These are phyloP conservation scores for Kandelia obovata DNA, from an alignment of 345 rosid species.

Conservation along the genomic window DNA sequence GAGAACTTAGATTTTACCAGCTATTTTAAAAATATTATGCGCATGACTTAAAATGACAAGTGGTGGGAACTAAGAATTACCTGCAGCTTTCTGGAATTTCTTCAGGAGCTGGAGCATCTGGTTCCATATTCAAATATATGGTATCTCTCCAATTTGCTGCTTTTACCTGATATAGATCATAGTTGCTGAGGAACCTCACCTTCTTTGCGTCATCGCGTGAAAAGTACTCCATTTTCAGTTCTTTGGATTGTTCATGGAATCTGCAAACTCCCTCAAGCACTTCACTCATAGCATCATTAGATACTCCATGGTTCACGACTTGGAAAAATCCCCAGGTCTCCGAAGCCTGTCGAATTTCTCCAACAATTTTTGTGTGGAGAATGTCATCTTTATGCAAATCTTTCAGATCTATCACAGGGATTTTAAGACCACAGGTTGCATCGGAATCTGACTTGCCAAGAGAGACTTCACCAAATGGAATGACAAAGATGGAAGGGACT, in stretches of 20 bases:
- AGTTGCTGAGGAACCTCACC: conserved; percentile 21
- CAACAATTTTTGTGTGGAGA: neutral
- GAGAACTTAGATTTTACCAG: no score
- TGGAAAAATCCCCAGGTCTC: conserved; percentile 15
- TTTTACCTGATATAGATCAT: conserved; percentile 12
- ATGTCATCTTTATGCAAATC: neutral
- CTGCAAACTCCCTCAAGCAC: conserved; percentile 13
- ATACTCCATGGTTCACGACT: conserved; percentile 25
- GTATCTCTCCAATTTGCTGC: conserved; percentile 37
- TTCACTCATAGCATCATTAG: neutral
- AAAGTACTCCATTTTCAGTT: conserved; percentile 17
- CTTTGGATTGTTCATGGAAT: conserved; percentile 24
- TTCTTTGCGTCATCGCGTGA: conserved; percentile 10
- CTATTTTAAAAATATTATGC: no score
- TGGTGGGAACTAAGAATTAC: neutral
- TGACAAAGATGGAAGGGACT: conserved; percentile 7
- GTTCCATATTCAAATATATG: conserved; percentile 11
- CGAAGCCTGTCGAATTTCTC: neutral
- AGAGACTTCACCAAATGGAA: neutral
- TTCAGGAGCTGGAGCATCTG: conserved; percentile 13
- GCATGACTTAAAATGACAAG: no score
- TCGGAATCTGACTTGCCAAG: neutral
- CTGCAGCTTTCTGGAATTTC: conserved; percentile 23
- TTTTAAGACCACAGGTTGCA: neutral
- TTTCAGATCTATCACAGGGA: conserved; percentile 4